Conservation (phyloP, 2,329 filamentous ascomycete species). For the Penicillium frequentans region DNA sequence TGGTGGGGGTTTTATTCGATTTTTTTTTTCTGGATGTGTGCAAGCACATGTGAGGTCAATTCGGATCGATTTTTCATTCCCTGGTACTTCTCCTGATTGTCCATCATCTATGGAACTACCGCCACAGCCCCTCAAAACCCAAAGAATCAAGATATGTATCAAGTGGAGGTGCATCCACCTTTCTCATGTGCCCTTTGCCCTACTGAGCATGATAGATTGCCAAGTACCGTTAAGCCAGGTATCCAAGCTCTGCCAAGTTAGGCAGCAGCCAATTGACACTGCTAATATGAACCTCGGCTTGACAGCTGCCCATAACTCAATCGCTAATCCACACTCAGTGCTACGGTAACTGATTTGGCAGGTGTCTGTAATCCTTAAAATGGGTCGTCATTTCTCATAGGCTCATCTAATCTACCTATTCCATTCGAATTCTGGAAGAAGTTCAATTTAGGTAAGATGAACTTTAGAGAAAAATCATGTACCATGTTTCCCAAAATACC, state of each 20-base stretch:
- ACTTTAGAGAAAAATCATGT: background rate
- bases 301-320: conserved; percentile 4
- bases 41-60: too few species aligned
- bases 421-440: background rate
- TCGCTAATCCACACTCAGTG: background rate
- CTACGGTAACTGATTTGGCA: background rate
- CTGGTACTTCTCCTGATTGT: background rate
- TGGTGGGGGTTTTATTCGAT: background rate
- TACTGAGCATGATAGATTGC: background rate
- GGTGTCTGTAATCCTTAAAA: background rate
- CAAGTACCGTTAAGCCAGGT: conserved; percentile 3
- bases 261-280: conserved; percentile 11
- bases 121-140: background rate
- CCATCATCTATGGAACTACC: background rate
- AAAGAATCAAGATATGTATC: background rate
- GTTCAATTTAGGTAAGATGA: background rate
- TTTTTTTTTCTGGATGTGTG: background rate
- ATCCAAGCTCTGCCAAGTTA: conserved; percentile 11
- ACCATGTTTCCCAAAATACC: background rate
- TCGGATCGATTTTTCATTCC: background rate
- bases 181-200: background rate
- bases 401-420: background rate
- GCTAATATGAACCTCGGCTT: conserved; percentile 12
- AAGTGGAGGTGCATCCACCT: background rate
- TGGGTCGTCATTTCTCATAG: background rate